Base-by-base conservation (phyloP, 768 basidiomycete species). In the Crucibulum laeve region DNA sequence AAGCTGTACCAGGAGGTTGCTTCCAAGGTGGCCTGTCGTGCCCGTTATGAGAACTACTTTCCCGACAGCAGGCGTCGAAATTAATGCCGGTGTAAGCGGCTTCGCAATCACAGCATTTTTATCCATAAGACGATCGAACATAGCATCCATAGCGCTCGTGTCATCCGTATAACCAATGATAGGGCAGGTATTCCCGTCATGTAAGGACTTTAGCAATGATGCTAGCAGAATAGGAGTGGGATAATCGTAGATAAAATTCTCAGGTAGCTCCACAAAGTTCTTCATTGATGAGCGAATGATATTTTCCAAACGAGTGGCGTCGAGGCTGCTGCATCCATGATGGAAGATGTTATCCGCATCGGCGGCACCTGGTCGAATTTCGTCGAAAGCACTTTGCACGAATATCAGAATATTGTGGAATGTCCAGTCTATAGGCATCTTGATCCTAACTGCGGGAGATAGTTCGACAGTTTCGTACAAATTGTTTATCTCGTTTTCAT, bases 241-340 rank as follows among this genome's bases (percentile, higher is more conserved):
- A 4, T 40, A 18, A 7, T 40, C 23, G 38, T 40, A 40, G 10
- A 40, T 23, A 19, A 40, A 40, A 40, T 25, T 10, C 17, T 14
- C 25, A 11, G 17, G 7, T 8, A 24, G 8, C n/a, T 14, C 22
- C 14, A 7, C 17, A 13, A n/a, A 2, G n/a, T 18, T 14, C 11
- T 8, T 3, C 8, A 40, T 10, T 2, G 23, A 21, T 11, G 21
- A 8, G 4, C 38, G 38, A 22, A 40, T 40, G 8, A 13, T 21
- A 26, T 40, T 40, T 19, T 40, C 38, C 11, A 40, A 21, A 11
- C 38, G 2, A 7, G 4, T 40, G 21, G 38, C 25, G 11, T 40
- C n/a, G 10, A 40, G 25, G 22, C 38, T 40, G 18, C 25, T 19
- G 38, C 38, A 40, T 23, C 38, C 38, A 40, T 40, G 25, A 5